Evolutionary conservation across 2,329 filamentous ascomycete species (phyloP).

Genomic region (Penicillium sp.): DNA sequence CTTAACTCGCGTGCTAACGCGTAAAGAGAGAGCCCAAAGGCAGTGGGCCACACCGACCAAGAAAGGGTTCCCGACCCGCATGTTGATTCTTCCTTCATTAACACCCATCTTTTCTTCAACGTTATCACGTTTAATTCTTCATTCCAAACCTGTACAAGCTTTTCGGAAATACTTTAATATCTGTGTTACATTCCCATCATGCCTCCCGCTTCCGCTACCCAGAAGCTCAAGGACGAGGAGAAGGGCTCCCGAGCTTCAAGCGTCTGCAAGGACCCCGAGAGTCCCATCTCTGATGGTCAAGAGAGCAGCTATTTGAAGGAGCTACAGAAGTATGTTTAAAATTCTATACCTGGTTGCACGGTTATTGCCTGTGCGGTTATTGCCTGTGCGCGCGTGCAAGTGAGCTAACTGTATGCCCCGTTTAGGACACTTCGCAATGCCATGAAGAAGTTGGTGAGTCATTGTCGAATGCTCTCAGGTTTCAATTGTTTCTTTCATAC

Average conservation of each 20-base stretch:
- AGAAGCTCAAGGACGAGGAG: slow-evolving; percentile 67
- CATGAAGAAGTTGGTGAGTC: slow-evolving; percentile 85
- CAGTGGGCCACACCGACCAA: slow-evolving; percentile 11
- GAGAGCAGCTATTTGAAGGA: slow-evolving; percentile 84
- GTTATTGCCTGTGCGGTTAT: slow-evolving; percentile 10
- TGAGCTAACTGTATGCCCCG: slow-evolving; percentile 17
- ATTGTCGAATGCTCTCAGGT: not conserved
- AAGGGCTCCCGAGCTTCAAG: slow-evolving; percentile 45
- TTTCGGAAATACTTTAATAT: slow-evolving; percentile 14
- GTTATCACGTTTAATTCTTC: slow-evolving; percentile 6
- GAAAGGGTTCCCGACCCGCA: slow-evolving; percentile 22
- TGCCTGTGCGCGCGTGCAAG: not conserved
- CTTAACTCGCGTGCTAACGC: not conserved
- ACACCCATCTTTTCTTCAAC: slow-evolving; percentile 5
- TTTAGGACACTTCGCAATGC: slow-evolving; percentile 82
- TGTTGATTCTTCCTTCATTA: slow-evolving; percentile 25
- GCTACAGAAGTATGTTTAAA: slow-evolving; percentile 72
- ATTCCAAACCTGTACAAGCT: slow-evolving; percentile 11
- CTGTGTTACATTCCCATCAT: slow-evolving; percentile 46
- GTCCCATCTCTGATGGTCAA: slow-evolving; percentile 48
- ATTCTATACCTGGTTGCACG: not conserved
- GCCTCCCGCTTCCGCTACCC: slow-evolving; percentile 59
- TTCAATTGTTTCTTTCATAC: not conserved
- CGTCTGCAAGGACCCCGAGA: slow-evolving; percentile 29
- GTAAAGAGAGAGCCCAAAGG: not conserved